Percentiles rank a stretch among this genome's conserved stretches.
Evolutionary conservation across 2,329 filamentous ascomycete species (phyloP).

Genomic region (Pyricularia grisea): DNA sequence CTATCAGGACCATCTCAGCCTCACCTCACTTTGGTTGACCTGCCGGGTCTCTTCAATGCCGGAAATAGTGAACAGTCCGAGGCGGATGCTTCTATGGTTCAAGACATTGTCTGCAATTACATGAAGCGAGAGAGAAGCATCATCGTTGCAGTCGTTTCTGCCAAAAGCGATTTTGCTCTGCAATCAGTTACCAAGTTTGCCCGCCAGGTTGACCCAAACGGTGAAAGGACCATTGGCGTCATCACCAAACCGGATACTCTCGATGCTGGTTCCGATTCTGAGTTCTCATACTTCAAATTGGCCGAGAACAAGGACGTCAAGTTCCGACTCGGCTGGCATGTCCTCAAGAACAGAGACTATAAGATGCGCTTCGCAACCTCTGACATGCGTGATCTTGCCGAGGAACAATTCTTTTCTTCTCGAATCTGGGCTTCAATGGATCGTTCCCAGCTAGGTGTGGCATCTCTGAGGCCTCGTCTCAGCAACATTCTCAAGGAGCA

Average conservation of each 20-base stretch:
- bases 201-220: conserved; percentile 21
- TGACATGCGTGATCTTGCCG: conserved; percentile 26
- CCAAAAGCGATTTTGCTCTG: conserved; percentile 40
- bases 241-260: conserved; percentile 47
- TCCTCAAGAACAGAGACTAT: conserved; percentile 35
- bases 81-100: conserved; percentile 32
- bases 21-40: conserved; percentile 48
- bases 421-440: conserved; percentile 28
- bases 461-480: conserved; percentile 34
- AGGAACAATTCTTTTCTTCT: conserved; percentile 32
- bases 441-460: conserved; percentile 32
- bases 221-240: conserved; percentile 40
- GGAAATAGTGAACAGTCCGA: conserved; percentile 33
- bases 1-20: conserved; percentile 35
- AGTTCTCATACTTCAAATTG: conserved; percentile 28
- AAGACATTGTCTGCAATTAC: conserved; percentile 40
- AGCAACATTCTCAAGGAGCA: conserved; percentile 39
- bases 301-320: conserved; percentile 34
- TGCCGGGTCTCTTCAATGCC: conserved; percentile 45
- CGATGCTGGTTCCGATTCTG: conserved; percentile 25
- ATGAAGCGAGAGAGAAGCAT: conserved; percentile 47
- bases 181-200: conserved; percentile 46
- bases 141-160: conserved; percentile 48
- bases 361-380: conserved; percentile 18
- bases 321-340: conserved; percentile 43